Evolutionary conservation across 768 basidiomycete species (phyloP).

Genomic region (Udeniomyces megalosporus): DNA sequence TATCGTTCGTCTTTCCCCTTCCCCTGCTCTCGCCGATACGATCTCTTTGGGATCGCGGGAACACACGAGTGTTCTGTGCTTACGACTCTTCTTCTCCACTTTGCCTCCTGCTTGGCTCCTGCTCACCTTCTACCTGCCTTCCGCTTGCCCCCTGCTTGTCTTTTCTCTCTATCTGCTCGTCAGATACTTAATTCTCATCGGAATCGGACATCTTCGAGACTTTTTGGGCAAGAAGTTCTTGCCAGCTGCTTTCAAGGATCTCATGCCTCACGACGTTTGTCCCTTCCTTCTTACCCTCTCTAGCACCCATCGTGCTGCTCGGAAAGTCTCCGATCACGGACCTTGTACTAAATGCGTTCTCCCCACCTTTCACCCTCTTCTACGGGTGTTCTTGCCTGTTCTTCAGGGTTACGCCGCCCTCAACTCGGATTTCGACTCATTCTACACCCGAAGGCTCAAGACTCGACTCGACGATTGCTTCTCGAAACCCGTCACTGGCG

Average conservation of each 20-base stretch:
- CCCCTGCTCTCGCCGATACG: no score
- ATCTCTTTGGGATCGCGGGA: no score
- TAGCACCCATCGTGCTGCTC: no score
- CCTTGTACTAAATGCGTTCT: no score
- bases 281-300: neutral
- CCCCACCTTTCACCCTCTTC: no score
- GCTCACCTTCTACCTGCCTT: neutral
- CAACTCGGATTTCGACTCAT: slow-evolving; percentile 97
- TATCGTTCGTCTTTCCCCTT: slow-evolving; percentile 29
- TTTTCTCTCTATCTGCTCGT: neutral
- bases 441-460: slow-evolving; percentile 93
- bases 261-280: slow-evolving; percentile 68
- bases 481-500: slow-evolving; percentile 77
- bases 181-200: slow-evolving; percentile 80
- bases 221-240: slow-evolving; percentile 77
- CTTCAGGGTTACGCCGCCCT: slow-evolving; percentile 82
- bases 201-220: slow-evolving; percentile 82
- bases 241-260: slow-evolving; percentile 53
- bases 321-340: no score
- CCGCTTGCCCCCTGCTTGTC: neutral
- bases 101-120: neutral
- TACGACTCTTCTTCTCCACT: no score
- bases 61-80: no score
- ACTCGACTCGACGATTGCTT: slow-evolving; percentile 91
- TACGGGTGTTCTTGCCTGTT: no score